These are phyloP conservation scores for Melanogaster broomeanus DNA, from an alignment of 768 basidiomycete species.

Conservation along the genomic window DNA sequence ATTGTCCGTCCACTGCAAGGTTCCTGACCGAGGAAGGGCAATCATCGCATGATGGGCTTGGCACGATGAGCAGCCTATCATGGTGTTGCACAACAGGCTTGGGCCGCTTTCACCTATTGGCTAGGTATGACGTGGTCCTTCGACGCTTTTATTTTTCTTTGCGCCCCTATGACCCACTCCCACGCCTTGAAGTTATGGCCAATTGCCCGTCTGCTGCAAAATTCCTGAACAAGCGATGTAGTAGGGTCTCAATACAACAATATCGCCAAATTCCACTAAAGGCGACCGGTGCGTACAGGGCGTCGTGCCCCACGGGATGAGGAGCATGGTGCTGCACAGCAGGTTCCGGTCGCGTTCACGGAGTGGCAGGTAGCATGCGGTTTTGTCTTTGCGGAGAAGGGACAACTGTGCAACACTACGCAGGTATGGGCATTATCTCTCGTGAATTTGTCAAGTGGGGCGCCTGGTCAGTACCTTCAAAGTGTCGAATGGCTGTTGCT, in stretches of 20 bases:
- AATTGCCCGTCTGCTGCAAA: conserved; percentile 59
- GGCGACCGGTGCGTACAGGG: conserved; percentile 52
- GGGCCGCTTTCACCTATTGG: no score
- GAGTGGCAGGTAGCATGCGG: conserved; percentile 60
- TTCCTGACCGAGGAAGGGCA: no score
- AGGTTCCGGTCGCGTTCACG: conserved; percentile 49
- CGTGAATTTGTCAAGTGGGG: conserved; percentile 57
- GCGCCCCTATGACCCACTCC: not conserved
- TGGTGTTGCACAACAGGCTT: no score
- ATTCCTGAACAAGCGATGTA: conserved; percentile 64
- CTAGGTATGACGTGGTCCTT: no score
- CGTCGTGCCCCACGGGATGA: conserved; percentile 57
- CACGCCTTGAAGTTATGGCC: conserved; percentile 45
- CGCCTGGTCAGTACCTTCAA: conserved; percentile 47
- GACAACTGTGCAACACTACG: not conserved
- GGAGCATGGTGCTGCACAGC: conserved; percentile 54
- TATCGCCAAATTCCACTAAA: not conserved
- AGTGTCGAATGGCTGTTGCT: not conserved
- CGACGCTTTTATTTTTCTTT: not conserved
- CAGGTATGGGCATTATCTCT: conserved; percentile 21
- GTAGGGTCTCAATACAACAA: conserved; percentile 28
- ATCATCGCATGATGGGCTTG: no score
- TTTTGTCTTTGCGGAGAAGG: no score
- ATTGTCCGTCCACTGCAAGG: no score
- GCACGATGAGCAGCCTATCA: no score